phyloP scores from a whole-genome alignment of 2,329 filamentous ascomycete genomes.

The Fusarium nematophilum region DNA sequence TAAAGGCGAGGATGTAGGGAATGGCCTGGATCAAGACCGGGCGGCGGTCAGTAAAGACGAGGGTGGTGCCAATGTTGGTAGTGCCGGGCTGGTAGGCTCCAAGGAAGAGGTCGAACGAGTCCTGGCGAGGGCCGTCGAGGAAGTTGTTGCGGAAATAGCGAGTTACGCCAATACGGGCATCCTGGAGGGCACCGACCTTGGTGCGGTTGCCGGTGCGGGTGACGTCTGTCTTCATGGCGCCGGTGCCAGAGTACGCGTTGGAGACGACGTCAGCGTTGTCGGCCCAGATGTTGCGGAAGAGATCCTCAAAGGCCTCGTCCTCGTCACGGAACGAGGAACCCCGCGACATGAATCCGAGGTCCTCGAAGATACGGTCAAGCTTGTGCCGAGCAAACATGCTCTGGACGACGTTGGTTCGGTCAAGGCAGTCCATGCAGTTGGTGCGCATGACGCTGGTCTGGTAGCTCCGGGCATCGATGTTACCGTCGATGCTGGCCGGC shows the following conservation, averaged over 20 bases:
- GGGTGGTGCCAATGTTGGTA: slow-evolving; percentile 75
- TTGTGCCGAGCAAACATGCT: slow-evolving; percentile 95
- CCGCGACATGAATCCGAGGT: slow-evolving; percentile 80
- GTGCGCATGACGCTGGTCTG: slow-evolving; percentile 95
- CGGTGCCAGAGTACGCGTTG: slow-evolving; percentile 92
- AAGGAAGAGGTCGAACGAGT: slow-evolving; percentile 94
- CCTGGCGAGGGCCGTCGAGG: slow-evolving; percentile 90
- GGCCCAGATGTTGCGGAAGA: slow-evolving; percentile 98
- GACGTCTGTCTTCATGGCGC: slow-evolving; percentile 97
- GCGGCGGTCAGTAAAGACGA: slow-evolving; percentile 85
- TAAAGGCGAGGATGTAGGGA: slow-evolving; percentile 89
- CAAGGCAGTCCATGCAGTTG: slow-evolving; percentile 99
- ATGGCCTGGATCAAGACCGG: slow-evolving; percentile 93
- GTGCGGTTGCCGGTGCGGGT: slow-evolving; percentile 94
- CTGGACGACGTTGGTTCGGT: slow-evolving; percentile 97
- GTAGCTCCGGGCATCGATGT: slow-evolving; percentile 80
- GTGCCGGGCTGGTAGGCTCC: slow-evolving; percentile 84
- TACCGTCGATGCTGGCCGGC: slow-evolving; percentile 75
- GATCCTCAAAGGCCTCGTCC: slow-evolving; percentile 83
- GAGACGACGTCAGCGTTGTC: slow-evolving; percentile 98
- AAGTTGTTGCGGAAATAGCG: slow-evolving; percentile 97
- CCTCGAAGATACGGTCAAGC: slow-evolving; percentile 87
- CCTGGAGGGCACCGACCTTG: slow-evolving; percentile 84
- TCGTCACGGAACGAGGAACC: slow-evolving; percentile 82
- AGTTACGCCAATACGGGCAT: slow-evolving; percentile 87